Percentiles rank a stretch among this genome's conserved stretches.
Conservation (phyloP, 2,329 filamentous ascomycete species). For the Trichoderma harzianum region DNA sequence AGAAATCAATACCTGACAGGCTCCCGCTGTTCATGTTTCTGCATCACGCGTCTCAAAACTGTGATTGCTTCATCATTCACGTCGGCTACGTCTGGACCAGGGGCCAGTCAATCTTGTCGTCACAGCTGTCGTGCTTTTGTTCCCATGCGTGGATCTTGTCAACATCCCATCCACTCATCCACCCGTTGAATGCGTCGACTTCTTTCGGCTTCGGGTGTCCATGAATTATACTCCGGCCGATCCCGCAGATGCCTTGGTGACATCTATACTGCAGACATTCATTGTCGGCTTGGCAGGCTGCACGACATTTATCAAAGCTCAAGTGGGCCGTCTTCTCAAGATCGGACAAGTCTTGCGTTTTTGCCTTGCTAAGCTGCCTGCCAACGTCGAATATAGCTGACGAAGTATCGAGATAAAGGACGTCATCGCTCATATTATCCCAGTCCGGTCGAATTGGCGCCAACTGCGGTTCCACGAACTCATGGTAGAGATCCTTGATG, state of each 20-base stretch:
- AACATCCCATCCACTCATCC: conserved; percentile 42
- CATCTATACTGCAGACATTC: conserved; percentile 43
- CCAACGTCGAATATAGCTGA: conserved; percentile 29
- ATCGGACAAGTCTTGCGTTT: conserved; percentile 32
- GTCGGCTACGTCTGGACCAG: not conserved
- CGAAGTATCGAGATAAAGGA: conserved; percentile 38
- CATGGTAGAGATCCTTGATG: conserved; percentile 47
- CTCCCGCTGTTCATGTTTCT: not conserved
- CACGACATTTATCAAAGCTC: conserved; percentile 42
- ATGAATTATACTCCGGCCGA: conserved; percentile 35
- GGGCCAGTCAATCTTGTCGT: conserved; percentile 1
- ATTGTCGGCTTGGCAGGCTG: conserved; percentile 39
- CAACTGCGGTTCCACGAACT: conserved; percentile 43
- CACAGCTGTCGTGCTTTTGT: conserved; percentile 36
- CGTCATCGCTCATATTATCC: conserved; percentile 51
- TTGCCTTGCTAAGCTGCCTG: conserved; percentile 32
- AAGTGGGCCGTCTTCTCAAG: conserved; percentile 41
- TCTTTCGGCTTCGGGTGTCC: conserved; percentile 37
- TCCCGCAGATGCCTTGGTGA: conserved; percentile 37
- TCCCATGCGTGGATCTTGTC: conserved; percentile 41
- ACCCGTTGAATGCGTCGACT: conserved; percentile 29
- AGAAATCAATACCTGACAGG: not conserved
- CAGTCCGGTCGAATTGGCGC: conserved; percentile 42
- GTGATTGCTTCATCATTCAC: not conserved
- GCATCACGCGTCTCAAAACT: not conserved